Percentiles rank a stretch among this genome's conserved stretches.
phyloP scores from a whole-genome alignment of 2,329 filamentous ascomycete species.

The Aspergillus bombycis region DNA sequence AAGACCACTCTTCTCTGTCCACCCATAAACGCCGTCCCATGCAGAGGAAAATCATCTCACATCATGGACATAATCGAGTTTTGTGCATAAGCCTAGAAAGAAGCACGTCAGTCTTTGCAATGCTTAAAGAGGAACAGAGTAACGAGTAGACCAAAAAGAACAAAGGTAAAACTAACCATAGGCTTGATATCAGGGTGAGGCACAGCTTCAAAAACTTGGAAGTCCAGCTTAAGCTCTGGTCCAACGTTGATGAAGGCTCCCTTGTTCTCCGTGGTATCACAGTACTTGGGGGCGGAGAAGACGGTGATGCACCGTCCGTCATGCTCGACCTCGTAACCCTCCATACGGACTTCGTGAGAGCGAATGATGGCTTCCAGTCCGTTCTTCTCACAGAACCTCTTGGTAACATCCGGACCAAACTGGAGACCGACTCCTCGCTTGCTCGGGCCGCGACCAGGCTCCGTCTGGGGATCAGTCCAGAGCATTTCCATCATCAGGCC shows the following conservation, averaged over 20 bases:
- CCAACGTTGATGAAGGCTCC: conserved; percentile 98
- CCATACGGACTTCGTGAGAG: conserved; percentile 98
- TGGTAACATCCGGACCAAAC: conserved; percentile 95
- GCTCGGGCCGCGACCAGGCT: conserved; percentile 85
- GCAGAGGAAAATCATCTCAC: conserved; percentile 53
- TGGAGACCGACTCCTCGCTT: conserved; percentile 96
- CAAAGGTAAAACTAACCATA: conserved; percentile 60
- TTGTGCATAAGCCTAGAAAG: conserved; percentile 74
- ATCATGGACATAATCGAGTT: conserved; percentile 78
- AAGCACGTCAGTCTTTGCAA: conserved; percentile 1
- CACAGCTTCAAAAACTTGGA: conserved; percentile 93
- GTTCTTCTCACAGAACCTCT: conserved; percentile 95
- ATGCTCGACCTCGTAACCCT: conserved; percentile 98
- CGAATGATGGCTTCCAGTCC: conserved; percentile 92
- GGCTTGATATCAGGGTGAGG: conserved; percentile 94
- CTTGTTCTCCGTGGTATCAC: conserved; percentile 96
- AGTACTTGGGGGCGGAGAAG: conserved; percentile 97
- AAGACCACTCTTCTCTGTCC: conserved; percentile 21
- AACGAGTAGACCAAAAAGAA: neutral
- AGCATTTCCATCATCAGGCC: conserved; percentile 99
- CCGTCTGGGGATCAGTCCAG: conserved; percentile 93
- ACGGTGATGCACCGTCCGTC: conserved; percentile 95
- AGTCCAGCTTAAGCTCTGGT: conserved; percentile 86
- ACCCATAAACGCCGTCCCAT: conserved; percentile 31
- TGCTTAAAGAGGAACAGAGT: neutral